Percentiles rank a stretch among this genome's conserved stretches.
These are phyloP conservation scores for Leccinum olivaceopallidum DNA, from an alignment of 768 basidiomycete genomes.

Conservation along the genomic window DNA sequence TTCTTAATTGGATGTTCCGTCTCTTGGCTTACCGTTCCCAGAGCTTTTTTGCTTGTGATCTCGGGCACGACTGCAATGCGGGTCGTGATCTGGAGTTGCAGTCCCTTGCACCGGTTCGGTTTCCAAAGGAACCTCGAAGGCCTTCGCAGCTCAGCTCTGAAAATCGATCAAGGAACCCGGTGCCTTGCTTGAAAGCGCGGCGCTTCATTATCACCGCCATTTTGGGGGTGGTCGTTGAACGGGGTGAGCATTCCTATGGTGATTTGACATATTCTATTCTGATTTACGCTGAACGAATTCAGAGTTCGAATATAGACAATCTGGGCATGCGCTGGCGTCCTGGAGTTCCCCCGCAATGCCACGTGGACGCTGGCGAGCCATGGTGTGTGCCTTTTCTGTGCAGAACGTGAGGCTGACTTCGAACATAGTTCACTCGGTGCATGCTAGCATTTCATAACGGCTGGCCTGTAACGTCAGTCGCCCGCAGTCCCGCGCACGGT, in stretches of 20 bases:
- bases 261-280: slow-evolving; percentile 30
- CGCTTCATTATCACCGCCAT: slow-evolving; percentile 14
- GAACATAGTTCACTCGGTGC: slow-evolving; percentile 18
- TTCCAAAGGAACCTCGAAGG: slow-evolving; percentile 25
- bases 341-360: slow-evolving; percentile 17
- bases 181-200: slow-evolving; percentile 25
- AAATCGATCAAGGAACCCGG: slow-evolving; percentile 32
- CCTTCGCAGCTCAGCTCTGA: slow-evolving; percentile 15
- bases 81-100: slow-evolving; percentile 29
- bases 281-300: slow-evolving; percentile 24
- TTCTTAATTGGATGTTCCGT: slow-evolving; percentile 25
- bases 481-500: slow-evolving; percentile 7
- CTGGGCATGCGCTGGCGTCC: slow-evolving; percentile 11
- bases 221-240: slow-evolving; percentile 5
- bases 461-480: slow-evolving; percentile 4
- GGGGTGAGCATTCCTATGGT: slow-evolving; percentile 28
- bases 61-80: slow-evolving; percentile 11
- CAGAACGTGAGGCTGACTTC: slow-evolving; percentile 21
- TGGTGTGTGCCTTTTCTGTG: slow-evolving; percentile 15
- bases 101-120: slow-evolving; percentile 16
- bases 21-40: slow-evolving; percentile 8
- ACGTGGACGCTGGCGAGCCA: slow-evolving; percentile 16
- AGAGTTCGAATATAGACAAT: slow-evolving; percentile 21
- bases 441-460: slow-evolving; percentile 13
- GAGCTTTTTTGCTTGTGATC: slow-evolving; percentile 24